Conservation (phyloP, 164 flowering plant genomes). For the Sedum album region DNA sequence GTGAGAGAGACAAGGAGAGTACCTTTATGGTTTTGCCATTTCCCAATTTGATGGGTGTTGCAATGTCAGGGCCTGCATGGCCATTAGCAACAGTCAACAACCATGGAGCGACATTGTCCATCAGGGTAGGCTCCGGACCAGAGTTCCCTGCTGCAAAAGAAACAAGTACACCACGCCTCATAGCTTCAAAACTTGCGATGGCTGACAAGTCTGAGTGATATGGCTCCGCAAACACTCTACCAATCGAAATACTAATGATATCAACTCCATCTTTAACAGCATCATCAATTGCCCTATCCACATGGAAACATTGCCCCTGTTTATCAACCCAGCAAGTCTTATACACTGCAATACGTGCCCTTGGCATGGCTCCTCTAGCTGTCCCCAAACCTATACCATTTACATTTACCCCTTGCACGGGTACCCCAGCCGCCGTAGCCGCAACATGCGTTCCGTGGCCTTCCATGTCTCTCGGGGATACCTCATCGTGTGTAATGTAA, state of each 20-base stretch:
- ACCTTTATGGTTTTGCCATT: background rate
- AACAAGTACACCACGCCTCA: background rate
- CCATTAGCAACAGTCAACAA: background rate
- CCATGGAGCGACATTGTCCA: background rate
- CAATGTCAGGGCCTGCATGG: background rate
- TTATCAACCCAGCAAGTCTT: background rate
- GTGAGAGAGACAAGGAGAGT: background rate
- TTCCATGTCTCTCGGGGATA: background rate
- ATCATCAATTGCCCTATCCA: background rate
- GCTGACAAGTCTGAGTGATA: background rate
- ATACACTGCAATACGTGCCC: slow-evolving; percentile 1
- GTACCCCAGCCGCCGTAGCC: background rate
- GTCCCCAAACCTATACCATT: background rate
- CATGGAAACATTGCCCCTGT: background rate
- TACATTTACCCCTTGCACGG: background rate
- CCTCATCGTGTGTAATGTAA: background rate
- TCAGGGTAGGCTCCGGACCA: background rate
- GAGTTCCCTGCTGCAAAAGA: background rate
- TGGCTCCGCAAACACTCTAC: background rate
- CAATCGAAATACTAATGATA: background rate
- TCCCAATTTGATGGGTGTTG: background rate
- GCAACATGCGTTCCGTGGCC: background rate
- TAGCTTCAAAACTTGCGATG: background rate
- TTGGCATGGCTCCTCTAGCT: slow-evolving; percentile 6
- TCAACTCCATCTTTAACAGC: slow-evolving; percentile 2